Base-by-base conservation (phyloP, 2,329 filamentous ascomycete genomes). In the Huntiella bhutanensis region DNA sequence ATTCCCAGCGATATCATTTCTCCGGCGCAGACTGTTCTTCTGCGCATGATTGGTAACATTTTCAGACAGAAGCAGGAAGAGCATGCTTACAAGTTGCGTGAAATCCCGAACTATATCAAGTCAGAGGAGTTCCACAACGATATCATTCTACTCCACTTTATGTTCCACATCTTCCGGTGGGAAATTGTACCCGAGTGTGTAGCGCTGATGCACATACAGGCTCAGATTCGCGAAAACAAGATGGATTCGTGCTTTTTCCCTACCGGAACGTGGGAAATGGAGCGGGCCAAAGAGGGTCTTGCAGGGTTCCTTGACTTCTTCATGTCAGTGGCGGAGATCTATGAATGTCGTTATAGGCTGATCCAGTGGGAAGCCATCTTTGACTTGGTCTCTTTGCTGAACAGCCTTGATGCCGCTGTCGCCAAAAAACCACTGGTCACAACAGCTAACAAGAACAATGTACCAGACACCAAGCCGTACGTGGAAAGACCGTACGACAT, bases 1-100 rank as follows among this genome's bases (percentile, higher is more conserved):
- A 92, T 94, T 52, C 81, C 84, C 7, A 95, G 95, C 60, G 88
- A 95, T 57, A 94, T 95, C 51, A 92, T 95, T 45, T 94, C 86
- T 8, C 88, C 88, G 0, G 87, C 87, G 1, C 88, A 96, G 61
- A 91, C 87, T 0, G 85, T 95, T 17, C 78, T 96, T 32, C 76
- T 96, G 55, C 85, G 92, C 51, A 75, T 95, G 5, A 73, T 95
- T 51, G 41, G 41, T n/a, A 43, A 46, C 13, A 46, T 52, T n/a
- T 43, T 52, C 11, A 36, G 43, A 19, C 46, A 17, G 32, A 49
- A 49, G 41, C 41, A 45, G 12, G 45, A 50, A 8, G 45, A 32
- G 4, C 45, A 47, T n/a, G 41, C 37, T 15, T 11, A 15, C 36
- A 39, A 42, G 3, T 7, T 44, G 4, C 15, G 37, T 4, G 45